A percentile compares a stretch with the other conserved stretches of the same genome.
Evolutionary conservation across 305 asterid genomes (phyloP).

Genomic region (Fraxinus baroniana): DNA sequence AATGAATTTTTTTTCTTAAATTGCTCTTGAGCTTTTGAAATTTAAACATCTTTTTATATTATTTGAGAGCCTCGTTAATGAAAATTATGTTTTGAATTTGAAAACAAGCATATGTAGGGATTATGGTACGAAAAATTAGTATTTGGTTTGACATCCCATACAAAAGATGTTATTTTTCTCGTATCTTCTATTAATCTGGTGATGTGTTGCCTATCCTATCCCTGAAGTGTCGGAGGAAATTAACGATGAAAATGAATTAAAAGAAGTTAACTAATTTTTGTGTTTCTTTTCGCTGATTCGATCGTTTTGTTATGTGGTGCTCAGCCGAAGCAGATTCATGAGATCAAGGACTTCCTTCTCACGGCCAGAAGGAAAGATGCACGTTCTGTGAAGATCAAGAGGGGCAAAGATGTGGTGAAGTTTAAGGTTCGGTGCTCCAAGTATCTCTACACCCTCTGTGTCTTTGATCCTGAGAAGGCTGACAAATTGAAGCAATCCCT

Average conservation of each 20-base stretch:
- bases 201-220: not conserved
- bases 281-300: not conserved
- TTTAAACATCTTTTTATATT: not conserved
- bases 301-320: not conserved
- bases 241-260: not conserved
- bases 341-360: slow-evolving; percentile 53
- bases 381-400: slow-evolving; percentile 50
- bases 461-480: slow-evolving; percentile 47
- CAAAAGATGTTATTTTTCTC: not conserved
- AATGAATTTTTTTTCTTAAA: not conserved
- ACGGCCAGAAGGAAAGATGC: slow-evolving; percentile 62
- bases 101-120: not conserved
- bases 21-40: not conserved
- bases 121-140: not conserved
- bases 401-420: slow-evolving; percentile 48
- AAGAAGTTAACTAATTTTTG: not conserved
- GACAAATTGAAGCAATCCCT: slow-evolving; percentile 56
- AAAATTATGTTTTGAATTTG: not conserved
- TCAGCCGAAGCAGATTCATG: slow-evolving; percentile 57
- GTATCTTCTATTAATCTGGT: not conserved
- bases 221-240: not conserved
- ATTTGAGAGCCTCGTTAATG: not conserved
- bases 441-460: slow-evolving; percentile 53
- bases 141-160: not conserved
- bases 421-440: slow-evolving; percentile 59